A percentile compares a stretch with the other conserved stretches of the same genome.
These are phyloP conservation scores for Colletotrichum musae DNA, from an alignment of 2,329 filamentous ascomycete genomes.

Conservation along the genomic window DNA sequence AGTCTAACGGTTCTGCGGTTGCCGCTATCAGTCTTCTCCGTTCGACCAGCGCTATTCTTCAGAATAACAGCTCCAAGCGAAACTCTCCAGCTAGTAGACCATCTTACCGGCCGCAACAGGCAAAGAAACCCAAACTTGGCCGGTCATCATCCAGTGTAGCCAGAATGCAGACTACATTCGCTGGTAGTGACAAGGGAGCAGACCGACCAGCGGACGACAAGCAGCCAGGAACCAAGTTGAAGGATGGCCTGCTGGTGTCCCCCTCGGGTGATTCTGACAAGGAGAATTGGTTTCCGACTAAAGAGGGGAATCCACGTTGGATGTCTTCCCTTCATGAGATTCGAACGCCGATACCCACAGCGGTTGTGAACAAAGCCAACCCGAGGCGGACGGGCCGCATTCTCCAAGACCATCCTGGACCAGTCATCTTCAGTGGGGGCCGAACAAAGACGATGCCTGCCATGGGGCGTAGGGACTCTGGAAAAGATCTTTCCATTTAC, in stretches of 20 bases:
- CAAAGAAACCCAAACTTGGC: constrained; percentile 75
- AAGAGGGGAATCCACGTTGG: constrained; percentile 57
- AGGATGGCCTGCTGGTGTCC: constrained; percentile 56
- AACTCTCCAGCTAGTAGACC: constrained; percentile 62
- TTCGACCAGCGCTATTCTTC: constrained; percentile 71
- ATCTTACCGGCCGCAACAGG: constrained; percentile 49
- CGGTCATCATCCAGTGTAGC: constrained; percentile 74
- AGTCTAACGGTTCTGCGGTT: constrained; percentile 83
- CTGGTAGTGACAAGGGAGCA: constrained; percentile 4
- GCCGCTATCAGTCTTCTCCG: constrained; percentile 86
- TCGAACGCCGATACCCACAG: constrained; percentile 55
- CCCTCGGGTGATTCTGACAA: constrained; percentile 83
- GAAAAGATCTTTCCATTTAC: constrained; percentile 63
- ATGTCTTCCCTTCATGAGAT: constrained; percentile 43
- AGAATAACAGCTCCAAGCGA: constrained; percentile 75
- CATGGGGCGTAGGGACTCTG: constrained; percentile 48
- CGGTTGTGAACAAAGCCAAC: constrained; percentile 49
- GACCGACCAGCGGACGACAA: not conserved
- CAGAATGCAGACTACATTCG: constrained; percentile 65
- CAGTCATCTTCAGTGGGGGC: constrained; percentile 49
- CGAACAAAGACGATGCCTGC: constrained; percentile 60
- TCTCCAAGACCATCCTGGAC: constrained; percentile 57
- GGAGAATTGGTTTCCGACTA: constrained; percentile 84
- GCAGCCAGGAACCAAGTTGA: constrained; percentile 51
- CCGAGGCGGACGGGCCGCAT: constrained; percentile 58